Evolutionary conservation across 352 stramenopile genomes (phyloP), one percentile per base, ranked within the genome.

Genomic region (Poterioochromonas sp.): DNA sequence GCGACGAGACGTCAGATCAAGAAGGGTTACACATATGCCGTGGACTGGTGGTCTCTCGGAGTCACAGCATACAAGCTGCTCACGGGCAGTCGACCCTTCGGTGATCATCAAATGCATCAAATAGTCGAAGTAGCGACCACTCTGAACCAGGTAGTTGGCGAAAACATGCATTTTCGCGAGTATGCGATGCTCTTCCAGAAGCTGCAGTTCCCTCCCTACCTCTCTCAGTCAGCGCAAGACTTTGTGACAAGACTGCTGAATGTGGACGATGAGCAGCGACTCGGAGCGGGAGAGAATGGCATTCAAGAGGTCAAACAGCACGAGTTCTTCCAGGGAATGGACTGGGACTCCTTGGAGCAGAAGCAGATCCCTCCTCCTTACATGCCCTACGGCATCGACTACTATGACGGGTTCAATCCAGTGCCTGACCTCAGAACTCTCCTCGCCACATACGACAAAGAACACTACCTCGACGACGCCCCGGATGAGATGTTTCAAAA

Each of bases 251-350:
- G 87, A 26, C 74, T 95, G 47, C 82, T 95, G 29, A 86, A 94
- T 15, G 87, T 92, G 18, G 85, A 88, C 54, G 81, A 88, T 0
- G 86, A 90, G 3, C 79, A 86, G 47, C 87, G 89, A 32, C 84
- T 95, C 49, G 90, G 87, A 1, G 90, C 87, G 69, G 90, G 86
- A 43, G 0, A 74, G 0, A 88, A 92, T 37, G 89, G 89, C 3
- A 90, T 93, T 73, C 54, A 84, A 0, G 86, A 93, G 78, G 91
- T 95, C 76, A 95, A 93, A 84, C 84, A 89, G 60, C 90, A 95
- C 76, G 80, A 86, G 11, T 95, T 93, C 74, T 94, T 95, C 78
- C 84, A 92, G 63, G 87, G 83, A 0, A 74, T 92, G 58, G 87
- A 94, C 80, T 92, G 88, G 87, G 87, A 92, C 76, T 87, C 88